These are phyloP conservation scores for Chaetomiaceae sp. DNA, from an alignment of 2,329 filamentous ascomycete species.

Conservation along the genomic window DNA sequence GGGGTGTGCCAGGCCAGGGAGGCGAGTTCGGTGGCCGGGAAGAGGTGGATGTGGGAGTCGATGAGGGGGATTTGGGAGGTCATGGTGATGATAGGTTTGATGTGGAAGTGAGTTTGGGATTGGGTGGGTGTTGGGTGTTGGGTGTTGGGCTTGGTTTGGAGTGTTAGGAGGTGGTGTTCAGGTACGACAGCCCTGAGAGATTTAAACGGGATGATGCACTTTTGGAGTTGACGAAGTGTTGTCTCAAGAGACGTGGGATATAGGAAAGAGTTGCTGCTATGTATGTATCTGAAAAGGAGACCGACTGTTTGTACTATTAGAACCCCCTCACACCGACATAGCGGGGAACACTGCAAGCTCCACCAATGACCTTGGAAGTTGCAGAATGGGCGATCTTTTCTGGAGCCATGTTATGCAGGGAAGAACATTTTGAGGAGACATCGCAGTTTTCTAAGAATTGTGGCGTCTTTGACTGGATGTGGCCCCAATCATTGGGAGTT, in stretches of 20 bases:
- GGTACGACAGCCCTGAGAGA: too few relatives aligned
- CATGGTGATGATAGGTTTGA: not conserved
- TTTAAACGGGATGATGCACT: too few relatives aligned
- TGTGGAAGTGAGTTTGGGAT: not conserved
- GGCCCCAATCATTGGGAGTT: too few relatives aligned
- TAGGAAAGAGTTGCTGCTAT: too few relatives aligned
- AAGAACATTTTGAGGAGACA: too few relatives aligned
- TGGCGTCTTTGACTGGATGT: too few relatives aligned
- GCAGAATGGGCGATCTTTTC: not conserved
- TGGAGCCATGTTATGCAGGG: too few relatives aligned
- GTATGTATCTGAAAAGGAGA: not conserved
- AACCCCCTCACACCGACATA: slow-evolving; percentile 6
- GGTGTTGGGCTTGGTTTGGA: not conserved
- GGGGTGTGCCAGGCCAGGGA: slow-evolving; percentile 67
- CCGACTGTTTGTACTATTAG: not conserved
- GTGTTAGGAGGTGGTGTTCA: not conserved
- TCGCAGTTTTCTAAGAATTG: too few relatives aligned
- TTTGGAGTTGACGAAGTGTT: too few relatives aligned
- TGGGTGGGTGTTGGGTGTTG: not conserved
- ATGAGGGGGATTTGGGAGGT: slow-evolving; percentile 57
- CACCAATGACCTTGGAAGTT: slow-evolving; percentile 9
- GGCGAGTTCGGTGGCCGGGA: slow-evolving; percentile 61
- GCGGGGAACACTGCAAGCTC: slow-evolving; percentile 2
- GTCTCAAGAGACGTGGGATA: too few relatives aligned
- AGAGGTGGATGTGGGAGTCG: slow-evolving; percentile 91